phyloP scores from a whole-genome alignment of 176 grass and related monocot species.

The Metroxylon sagu region DNA sequence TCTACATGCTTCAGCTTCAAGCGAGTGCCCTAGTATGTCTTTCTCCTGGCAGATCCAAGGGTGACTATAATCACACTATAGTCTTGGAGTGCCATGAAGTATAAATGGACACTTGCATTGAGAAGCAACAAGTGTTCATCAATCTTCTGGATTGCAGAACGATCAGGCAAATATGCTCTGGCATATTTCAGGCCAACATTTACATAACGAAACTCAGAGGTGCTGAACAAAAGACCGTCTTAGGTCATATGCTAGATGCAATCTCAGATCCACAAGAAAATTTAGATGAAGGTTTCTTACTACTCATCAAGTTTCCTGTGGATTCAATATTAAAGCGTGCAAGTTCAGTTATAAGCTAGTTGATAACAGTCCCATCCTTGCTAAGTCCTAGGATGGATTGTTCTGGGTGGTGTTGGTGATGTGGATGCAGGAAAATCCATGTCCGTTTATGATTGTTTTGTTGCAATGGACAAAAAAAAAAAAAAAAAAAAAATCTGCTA shows the following conservation, averaged over 20 bases:
- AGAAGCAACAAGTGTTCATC: slow-evolving; percentile 13
- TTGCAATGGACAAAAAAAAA: neutral
- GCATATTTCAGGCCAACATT: slow-evolving; percentile 67
- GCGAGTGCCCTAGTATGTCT: slow-evolving; percentile 29
- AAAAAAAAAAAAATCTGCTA: slow-evolving; percentile 23
- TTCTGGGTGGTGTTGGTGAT: slow-evolving; percentile 20
- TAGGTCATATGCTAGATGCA: slow-evolving; percentile 30
- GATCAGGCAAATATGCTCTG: slow-evolving; percentile 68
- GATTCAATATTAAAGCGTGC: slow-evolving; percentile 20
- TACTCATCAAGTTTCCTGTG: slow-evolving; percentile 6
- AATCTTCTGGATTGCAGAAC: slow-evolving; percentile 31
- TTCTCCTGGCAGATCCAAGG: slow-evolving; percentile 46
- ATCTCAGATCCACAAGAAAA: slow-evolving; percentile 7
- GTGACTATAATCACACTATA: slow-evolving; percentile 42
- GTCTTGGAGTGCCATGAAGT: slow-evolving; percentile 62
- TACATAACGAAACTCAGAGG: slow-evolving; percentile 70
- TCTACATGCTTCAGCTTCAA: slow-evolving; percentile 25
- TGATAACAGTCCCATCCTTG: slow-evolving; percentile 71
- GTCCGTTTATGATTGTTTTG: slow-evolving; percentile 21
- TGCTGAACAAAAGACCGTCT: slow-evolving; percentile 41
- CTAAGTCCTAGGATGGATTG: slow-evolving; percentile 65
- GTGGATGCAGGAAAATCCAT: slow-evolving; percentile 17
- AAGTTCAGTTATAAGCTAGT: slow-evolving; percentile 71
- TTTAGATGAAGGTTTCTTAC: neutral
- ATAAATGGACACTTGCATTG: slow-evolving; percentile 26